These are phyloP conservation scores for Diaporthe amygdali DNA, from an alignment of 2,329 filamentous ascomycete species.

Conservation along the genomic window DNA sequence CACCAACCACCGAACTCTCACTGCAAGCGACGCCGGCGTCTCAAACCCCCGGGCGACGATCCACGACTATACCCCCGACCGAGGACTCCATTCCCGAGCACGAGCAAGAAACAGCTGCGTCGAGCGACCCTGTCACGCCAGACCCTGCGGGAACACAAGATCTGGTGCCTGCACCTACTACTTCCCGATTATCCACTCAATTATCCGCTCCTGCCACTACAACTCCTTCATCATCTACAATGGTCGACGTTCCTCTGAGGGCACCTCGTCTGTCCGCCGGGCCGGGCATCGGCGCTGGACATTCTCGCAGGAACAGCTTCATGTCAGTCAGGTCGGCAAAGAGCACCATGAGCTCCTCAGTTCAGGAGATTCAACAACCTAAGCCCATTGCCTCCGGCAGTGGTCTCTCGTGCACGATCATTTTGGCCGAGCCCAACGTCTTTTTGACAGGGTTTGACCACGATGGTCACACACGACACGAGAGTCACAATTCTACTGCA, in stretches of 20 bases:
- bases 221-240: neutral
- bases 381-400: conserved; percentile 82
- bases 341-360: conserved; percentile 52
- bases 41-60: neutral
- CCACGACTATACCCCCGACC: neutral
- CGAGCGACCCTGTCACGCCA: neutral
- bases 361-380: conserved; percentile 54
- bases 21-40: conserved; percentile 9
- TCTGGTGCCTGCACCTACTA: neutral
- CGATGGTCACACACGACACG: conserved; percentile 59
- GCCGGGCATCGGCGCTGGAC: neutral
- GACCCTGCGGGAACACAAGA: neutral
- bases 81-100: neutral
- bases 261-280: conserved; percentile 6
- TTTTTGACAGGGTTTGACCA: conserved; percentile 83
- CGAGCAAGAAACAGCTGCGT: neutral
- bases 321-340: conserved; percentile 58
- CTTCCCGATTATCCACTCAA: neutral
- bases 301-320: conserved; percentile 52
- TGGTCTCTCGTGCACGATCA: conserved; percentile 75
- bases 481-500: conserved; percentile 70
- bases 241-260: conserved; percentile 18
- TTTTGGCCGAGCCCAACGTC: conserved; percentile 79
- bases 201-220: neutral
- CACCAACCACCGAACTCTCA: neutral